Base-by-base conservation (phyloP, 768 basidiomycete genomes). In the Mycena latifolia region DNA sequence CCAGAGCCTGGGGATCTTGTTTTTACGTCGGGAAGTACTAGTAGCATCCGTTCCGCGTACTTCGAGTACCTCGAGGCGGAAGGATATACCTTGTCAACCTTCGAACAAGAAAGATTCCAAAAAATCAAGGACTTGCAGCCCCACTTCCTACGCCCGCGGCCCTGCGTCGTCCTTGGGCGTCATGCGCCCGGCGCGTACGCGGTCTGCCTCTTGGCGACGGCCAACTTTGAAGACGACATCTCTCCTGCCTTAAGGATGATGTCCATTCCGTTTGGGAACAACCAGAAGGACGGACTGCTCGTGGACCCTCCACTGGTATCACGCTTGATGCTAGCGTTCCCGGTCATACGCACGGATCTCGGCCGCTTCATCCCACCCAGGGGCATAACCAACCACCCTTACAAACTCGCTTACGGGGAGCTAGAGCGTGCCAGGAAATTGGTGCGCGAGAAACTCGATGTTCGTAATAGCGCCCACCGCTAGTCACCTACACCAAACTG, bases 361-460 rank as follows among this genome's bases (percentile, higher is more conserved):
- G 14, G 18, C 52, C 22, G 17, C n/a, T 9, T 20, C 9, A 17
- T 35, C 33, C 6, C 5, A 18, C 37, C 37, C 5, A 8, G 37
- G 37, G 37, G 37, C 37, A 8, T 8, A 12, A 39, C 20, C 25
- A 6, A 1, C 20, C 31, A 4, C 53, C 45, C 9, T 15, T 11
- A 27, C 53, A 48, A 27, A 35, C 63, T 64, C 43, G 27, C 17
- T 17, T 64, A 64, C 20, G 63, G 63, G 22, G 63, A 64, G 25
- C 41, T 57, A 8, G 63, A 64, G 55, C 63, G 55, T 46, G 39
- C 18, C 2, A 25, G 39, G 22, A 7, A 2, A 35, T 17, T 52
- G 25, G 41, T 57, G 15, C 37, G 29, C n/a, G 25, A 24, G 8
- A 64, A 64, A 57, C 3, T 46, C 22, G 63, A 20, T 48, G 63